A percentile compares a stretch with the other conserved stretches of the same genome.
These are phyloP conservation scores for Microthlaspi erraticum DNA, from an alignment of 345 rosid genomes.

Conservation along the genomic window DNA sequence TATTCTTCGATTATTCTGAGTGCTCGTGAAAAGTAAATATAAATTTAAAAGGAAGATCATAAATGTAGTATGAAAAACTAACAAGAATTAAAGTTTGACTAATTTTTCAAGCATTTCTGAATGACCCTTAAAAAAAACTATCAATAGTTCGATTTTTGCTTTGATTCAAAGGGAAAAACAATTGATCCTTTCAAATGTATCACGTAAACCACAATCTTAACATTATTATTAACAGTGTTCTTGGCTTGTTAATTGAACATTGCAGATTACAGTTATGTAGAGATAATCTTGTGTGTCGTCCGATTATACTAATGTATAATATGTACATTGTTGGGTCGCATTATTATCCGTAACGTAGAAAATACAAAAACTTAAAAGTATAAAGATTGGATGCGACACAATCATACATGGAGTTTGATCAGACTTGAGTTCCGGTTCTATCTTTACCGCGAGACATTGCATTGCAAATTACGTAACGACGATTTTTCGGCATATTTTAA, in stretches of 20 bases:
- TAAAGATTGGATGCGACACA: constrained; percentile 28
- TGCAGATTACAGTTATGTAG: background rate
- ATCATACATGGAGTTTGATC: constrained; percentile 21
- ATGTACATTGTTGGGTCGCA: background rate
- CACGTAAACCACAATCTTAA: background rate
- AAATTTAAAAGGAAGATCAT: too few species aligned
- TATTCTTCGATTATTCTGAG: too few species aligned
- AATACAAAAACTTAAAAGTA: background rate
- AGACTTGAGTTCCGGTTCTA: constrained; percentile 32
- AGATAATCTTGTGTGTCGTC: background rate
- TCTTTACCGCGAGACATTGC: constrained; percentile 34
- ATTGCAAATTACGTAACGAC: constrained; percentile 27
- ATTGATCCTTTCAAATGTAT: background rate
- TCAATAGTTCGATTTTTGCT: too few species aligned
- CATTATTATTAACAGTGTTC: background rate
- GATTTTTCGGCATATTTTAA: background rate
- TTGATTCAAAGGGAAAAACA: too few species aligned
- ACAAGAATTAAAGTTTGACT: too few species aligned
- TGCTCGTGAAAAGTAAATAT: background rate
- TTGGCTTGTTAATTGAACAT: background rate
- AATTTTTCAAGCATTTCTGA: too few species aligned
- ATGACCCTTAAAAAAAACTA: too few species aligned
- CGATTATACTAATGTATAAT: background rate
- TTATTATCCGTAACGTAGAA: background rate
- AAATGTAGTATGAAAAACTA: background rate